These are phyloP conservation scores for Kondoa subrosea DNA, from an alignment of 768 basidiomycete species.

Conservation along the genomic window DNA sequence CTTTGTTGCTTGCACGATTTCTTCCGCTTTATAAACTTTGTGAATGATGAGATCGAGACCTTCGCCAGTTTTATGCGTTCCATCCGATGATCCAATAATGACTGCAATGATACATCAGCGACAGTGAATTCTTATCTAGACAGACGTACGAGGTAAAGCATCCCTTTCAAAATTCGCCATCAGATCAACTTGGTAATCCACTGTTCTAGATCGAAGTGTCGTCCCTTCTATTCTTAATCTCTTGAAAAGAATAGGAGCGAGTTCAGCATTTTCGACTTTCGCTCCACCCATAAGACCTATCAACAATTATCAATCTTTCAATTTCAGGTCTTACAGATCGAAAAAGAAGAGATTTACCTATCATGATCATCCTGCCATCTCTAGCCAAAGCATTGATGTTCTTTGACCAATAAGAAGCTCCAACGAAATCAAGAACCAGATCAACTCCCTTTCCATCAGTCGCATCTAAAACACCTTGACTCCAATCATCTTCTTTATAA, in stretches of 20 bases:
- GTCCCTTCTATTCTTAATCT: conserved; percentile 65
- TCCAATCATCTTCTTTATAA: conserved; percentile 58
- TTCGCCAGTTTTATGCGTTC: conserved; percentile 8
- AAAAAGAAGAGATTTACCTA: conserved; percentile 37
- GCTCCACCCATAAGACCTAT: neutral
- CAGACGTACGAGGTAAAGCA: conserved; percentile 24
- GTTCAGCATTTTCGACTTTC: neutral
- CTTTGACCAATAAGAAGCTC: conserved; percentile 52
- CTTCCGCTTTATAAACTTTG: conserved; percentile 39
- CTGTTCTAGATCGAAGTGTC: conserved; percentile 57
- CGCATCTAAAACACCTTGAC: conserved; percentile 49
- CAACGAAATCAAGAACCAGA: conserved; percentile 58
- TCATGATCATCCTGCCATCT: conserved; percentile 58
- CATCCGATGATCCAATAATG: conserved; percentile 19
- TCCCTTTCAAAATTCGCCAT: conserved; percentile 28
- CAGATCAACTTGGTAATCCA: conserved; percentile 60
- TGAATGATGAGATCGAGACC: conserved; percentile 46
- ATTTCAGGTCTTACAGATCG: neutral
- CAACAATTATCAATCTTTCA: too few relatives aligned
- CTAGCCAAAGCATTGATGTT: conserved; percentile 53
- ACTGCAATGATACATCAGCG: too few relatives aligned
- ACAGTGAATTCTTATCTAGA: too few relatives aligned
- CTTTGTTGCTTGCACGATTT: neutral
- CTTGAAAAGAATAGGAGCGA: conserved; percentile 38
- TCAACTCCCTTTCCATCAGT: conserved; percentile 59